phyloP scores from a whole-genome alignment of 2,329 filamentous ascomycete genomes.

The Fusarium sp. region DNA sequence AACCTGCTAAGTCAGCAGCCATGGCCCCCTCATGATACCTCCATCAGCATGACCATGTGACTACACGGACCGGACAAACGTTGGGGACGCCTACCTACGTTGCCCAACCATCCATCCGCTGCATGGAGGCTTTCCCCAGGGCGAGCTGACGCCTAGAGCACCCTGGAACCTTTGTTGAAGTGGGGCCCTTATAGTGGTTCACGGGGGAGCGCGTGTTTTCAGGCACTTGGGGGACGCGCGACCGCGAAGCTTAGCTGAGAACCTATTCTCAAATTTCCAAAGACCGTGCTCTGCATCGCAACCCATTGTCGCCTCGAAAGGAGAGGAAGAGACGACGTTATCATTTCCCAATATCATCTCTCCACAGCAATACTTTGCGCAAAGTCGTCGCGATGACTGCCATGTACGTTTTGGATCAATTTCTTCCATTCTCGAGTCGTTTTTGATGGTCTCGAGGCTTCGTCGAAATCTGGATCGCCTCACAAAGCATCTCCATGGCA shows the following conservation, averaged over 20 bases:
- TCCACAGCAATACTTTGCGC: slow-evolving; percentile 6
- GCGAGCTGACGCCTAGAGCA: neutral
- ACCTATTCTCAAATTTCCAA: slow-evolving; percentile 37
- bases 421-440: neutral
- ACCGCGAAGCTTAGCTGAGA: slow-evolving; percentile 31
- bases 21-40: neutral
- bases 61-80: slow-evolving; percentile 14
- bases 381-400: slow-evolving; percentile 50
- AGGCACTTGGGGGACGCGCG: slow-evolving; percentile 12
- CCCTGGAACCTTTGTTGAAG: neutral
- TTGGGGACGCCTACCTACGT: slow-evolving; percentile 31
- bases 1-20: neutral
- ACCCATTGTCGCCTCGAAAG: slow-evolving; percentile 12
- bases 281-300: slow-evolving; percentile 31
- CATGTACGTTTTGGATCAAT: slow-evolving; percentile 48
- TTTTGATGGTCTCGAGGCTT: neutral
- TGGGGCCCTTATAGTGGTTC: slow-evolving; percentile 39
- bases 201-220: slow-evolving; percentile 30
- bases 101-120: neutral
- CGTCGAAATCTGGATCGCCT: slow-evolving; percentile 2
- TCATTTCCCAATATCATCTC: neutral
- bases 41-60: slow-evolving; percentile 31
- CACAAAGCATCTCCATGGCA: slow-evolving; percentile 19
- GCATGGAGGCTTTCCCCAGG: neutral
- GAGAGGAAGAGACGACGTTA: slow-evolving; percentile 14